These are phyloP conservation scores for Suillus spraguei DNA, from an alignment of 768 basidiomycete species.

Conservation along the genomic window DNA sequence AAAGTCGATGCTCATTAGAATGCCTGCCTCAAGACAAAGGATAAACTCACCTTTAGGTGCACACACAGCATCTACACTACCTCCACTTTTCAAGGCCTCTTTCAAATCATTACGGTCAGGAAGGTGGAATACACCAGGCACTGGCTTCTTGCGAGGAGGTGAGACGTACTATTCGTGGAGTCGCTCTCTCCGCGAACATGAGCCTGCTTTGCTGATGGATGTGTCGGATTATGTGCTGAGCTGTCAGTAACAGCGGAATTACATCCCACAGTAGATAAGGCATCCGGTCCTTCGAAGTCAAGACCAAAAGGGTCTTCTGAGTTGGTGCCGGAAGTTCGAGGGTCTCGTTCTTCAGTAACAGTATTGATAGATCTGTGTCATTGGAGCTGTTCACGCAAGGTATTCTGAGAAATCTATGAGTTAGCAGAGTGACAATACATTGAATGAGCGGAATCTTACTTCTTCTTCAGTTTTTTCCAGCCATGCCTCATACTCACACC, in stretches of 20 bases:
- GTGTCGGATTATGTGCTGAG: too few species aligned
- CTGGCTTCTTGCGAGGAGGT: neutral
- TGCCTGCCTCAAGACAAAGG: neutral
- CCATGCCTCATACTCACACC: neutral
- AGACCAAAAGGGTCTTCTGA: neutral
- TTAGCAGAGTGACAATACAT: neutral
- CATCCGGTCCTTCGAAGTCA: too few species aligned
- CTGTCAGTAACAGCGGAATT: too few species aligned
- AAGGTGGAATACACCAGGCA: neutral
- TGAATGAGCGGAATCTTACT: neutral
- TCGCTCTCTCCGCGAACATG: neutral
- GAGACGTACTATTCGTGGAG: neutral
- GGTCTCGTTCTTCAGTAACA: too few species aligned
- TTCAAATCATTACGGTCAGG: neutral
- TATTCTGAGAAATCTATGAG: neutral
- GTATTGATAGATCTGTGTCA: too few species aligned
- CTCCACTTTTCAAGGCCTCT: conserved; percentile 9
- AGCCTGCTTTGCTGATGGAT: neutral
- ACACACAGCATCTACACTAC: conserved; percentile 3
- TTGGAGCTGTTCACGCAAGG: neutral
- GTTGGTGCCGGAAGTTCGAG: too few species aligned
- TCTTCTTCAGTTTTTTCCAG: neutral
- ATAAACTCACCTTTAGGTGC: conserved; percentile 9
- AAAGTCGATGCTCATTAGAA: neutral
- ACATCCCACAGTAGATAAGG: too few species aligned